A percentile compares a stretch with the other conserved stretches of the same genome.
These are phyloP conservation scores for Lathyrus aphaca DNA, from an alignment of 306 rosid genomes.

Conservation along the genomic window DNA sequence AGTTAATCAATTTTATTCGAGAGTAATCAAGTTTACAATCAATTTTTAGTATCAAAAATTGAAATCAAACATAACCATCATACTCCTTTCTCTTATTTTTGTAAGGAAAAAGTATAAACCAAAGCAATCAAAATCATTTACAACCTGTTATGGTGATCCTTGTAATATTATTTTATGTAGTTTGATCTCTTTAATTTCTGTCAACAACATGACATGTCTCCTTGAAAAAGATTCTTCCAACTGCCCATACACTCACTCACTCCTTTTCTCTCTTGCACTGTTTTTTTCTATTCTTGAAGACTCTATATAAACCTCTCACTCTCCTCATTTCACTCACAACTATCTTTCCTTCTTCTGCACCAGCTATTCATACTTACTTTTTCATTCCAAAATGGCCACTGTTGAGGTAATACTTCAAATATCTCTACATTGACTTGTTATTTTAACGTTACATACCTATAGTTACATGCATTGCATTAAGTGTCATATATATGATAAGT, in stretches of 20 bases:
- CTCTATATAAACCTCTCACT: conserved; percentile 63
- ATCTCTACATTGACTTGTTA: not conserved
- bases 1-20: too few relatives aligned
- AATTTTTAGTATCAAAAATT: too few relatives aligned
- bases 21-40: too few relatives aligned
- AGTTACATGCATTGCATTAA: not conserved
- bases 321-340: conserved; percentile 46
- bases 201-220: conserved; percentile 66
- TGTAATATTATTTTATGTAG: conserved; percentile 18
- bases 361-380: not conserved
- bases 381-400: conserved; percentile 65
- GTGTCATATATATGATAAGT: not conserved
- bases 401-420: conserved; percentile 67
- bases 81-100: not conserved
- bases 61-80: not conserved
- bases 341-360: not conserved
- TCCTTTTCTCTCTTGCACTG: not conserved
- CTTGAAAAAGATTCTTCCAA: conserved; percentile 58
- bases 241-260: conserved; percentile 24
- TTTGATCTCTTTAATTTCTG: conserved; percentile 47
- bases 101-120: not conserved
- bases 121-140: conserved; percentile 43
- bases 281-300: not conserved
- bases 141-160: conserved; percentile 52
- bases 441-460: not conserved